Percentiles rank a stretch among this genome's conserved stretches.
phyloP scores from a whole-genome alignment of 208 protist species.

The Sergeia podlipaevii region DNA sequence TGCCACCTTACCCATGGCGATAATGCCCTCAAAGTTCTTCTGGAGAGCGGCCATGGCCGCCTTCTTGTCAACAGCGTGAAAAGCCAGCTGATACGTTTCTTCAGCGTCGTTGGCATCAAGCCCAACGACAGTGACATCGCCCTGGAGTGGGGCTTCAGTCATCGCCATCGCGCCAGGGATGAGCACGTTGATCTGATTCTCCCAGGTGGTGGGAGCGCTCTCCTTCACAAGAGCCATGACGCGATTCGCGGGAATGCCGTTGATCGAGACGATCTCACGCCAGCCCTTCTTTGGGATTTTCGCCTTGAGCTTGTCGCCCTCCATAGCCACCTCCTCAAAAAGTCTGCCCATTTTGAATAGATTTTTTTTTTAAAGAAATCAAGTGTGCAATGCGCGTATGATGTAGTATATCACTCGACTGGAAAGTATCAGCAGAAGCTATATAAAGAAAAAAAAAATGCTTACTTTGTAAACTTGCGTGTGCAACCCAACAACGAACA shows the following conservation, averaged over 20 bases:
- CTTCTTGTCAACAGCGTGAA: constrained; percentile 1
- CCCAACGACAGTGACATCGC: constrained; percentile 15
- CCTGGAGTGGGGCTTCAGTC: constrained; percentile 24
- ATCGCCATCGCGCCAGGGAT: constrained; percentile 22
- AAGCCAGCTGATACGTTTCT: constrained; percentile 15
- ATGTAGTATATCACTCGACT: too few relatives aligned
- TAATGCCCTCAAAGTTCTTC: constrained; percentile 44
- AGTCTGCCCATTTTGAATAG: constrained; percentile 19
- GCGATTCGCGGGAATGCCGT: constrained; percentile 15
- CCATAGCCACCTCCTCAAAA: constrained; percentile 12
- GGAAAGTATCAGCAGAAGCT: too few relatives aligned
- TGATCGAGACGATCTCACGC: constrained; percentile 22
- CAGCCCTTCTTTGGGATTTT: constrained; percentile 19
- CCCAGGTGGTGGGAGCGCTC: constrained; percentile 10
- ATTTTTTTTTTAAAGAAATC: too few relatives aligned
- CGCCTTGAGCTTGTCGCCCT: constrained; percentile 14
- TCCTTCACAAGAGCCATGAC: constrained; percentile 19
- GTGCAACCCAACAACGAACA: too few relatives aligned
- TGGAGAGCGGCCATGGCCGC: constrained; percentile 13
- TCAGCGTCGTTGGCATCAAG: constrained; percentile 14
- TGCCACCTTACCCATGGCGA: constrained; percentile 33
- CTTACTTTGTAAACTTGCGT: too few relatives aligned
- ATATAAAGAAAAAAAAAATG: too few relatives aligned
- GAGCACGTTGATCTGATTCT: constrained; percentile 16
- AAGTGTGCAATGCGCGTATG: too few relatives aligned